A percentile compares a stretch with the other conserved stretches of the same genome.
These are phyloP conservation scores for Chaetomium sp. DNA, from an alignment of 2,329 filamentous ascomycete genomes.

Conservation along the genomic window DNA sequence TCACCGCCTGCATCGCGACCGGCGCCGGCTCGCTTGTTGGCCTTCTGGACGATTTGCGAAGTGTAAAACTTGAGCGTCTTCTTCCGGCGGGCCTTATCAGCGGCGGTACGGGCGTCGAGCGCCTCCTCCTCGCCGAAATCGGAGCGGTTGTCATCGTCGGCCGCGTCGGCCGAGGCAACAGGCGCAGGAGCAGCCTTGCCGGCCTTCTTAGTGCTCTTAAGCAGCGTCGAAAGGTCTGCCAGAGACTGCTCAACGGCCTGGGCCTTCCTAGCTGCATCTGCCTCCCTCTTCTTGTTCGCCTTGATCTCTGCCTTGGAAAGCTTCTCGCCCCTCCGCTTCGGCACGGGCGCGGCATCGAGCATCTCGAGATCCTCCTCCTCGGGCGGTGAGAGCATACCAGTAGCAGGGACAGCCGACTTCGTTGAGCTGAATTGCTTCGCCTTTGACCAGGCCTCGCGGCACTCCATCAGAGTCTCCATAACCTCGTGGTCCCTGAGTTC, in stretches of 20 bases:
- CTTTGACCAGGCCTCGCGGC: constrained; percentile 76
- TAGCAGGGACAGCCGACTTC: constrained; percentile 38
- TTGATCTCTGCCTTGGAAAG: constrained; percentile 43
- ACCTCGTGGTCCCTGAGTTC: constrained; percentile 87
- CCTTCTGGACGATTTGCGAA: constrained; percentile 93
- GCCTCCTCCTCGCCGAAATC: constrained; percentile 91
- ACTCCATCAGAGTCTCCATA: constrained; percentile 81
- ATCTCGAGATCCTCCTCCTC: constrained; percentile 40
- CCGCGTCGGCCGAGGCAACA: constrained; percentile 45
- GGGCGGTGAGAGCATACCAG: constrained; percentile 41
- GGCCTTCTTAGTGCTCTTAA: constrained; percentile 49
- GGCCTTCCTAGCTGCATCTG: constrained; percentile 45
- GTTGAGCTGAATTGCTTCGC: constrained; percentile 66
- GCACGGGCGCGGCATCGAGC: constrained; percentile 22
- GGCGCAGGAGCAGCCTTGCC: constrained; percentile 40
- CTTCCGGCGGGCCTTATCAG: constrained; percentile 86
- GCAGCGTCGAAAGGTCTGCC: constrained; percentile 68
- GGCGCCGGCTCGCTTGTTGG: constrained; percentile 76
- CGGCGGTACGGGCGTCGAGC: constrained; percentile 75
- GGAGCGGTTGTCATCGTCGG: constrained; percentile 66
- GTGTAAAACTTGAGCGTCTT: constrained; percentile 97
- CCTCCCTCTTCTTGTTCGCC: constrained; percentile 46
- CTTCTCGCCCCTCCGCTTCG: constrained; percentile 39
- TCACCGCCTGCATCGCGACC: constrained; percentile 77
- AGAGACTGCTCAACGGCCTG: constrained; percentile 70